Base-by-base conservation (phyloP, 176 grass and related monocot genomes). In the Lolium perenne region DNA sequence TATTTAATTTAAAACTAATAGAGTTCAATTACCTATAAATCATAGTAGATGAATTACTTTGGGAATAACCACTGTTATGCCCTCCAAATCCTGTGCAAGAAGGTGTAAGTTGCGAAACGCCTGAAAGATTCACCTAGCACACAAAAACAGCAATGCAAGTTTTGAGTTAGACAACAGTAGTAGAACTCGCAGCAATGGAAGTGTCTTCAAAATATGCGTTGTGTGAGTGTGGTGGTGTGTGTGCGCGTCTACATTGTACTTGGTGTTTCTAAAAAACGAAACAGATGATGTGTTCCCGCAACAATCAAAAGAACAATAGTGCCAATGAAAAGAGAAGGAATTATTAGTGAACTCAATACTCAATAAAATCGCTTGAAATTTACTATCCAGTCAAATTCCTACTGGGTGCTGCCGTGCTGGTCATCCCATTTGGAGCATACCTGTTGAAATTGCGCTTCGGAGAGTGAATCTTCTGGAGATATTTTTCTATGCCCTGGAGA, bases 61-160 rank as follows among this genome's bases (percentile, higher is more conserved):
- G 87, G 76, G 72, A 70, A 82, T 70, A 60, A 54, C 60, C 32
- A 86, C 50, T 73, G 85, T 77, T 86, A n/a, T 72, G 79, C 55
- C 79, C 64, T 48, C 73, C 84, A 17, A 81, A 82, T 86, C 88
- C 83, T 77, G 63, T 90, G 62, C 78, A 82, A 90, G 53, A 78
- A 17, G 72, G 26, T 78, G 84, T 15, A 71, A 71, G 79, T 55
- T 55, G 21, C 72, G 79, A 82, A 90, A 71, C 71, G 43, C 83
- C 84, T 73, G 53, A 46, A 78, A 51, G 84, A 38, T 90, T 86
- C 62, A 12, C 79, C 88, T 90, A 82, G 63, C n/a, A 90, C 21
- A 80, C 12, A 59, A 83, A 18, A 61, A 71, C 18, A 81, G 7
- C 4, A 6, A 17, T 49, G 50, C 48, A 18, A 55, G 11, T 26